Evolutionary conservation across 768 basidiomycete species (phyloP).

Genomic region (Tubosaeta sp.): DNA sequence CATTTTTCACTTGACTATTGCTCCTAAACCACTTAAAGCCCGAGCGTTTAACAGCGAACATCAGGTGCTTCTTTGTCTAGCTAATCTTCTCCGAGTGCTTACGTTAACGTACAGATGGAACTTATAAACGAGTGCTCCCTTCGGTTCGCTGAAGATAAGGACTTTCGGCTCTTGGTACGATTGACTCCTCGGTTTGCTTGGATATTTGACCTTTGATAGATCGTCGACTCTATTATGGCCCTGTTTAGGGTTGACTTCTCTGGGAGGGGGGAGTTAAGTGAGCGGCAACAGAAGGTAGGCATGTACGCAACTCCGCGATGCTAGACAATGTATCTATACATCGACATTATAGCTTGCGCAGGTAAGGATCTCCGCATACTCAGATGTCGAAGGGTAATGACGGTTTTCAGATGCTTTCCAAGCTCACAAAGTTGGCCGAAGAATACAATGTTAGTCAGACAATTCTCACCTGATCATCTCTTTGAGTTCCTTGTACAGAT

Average conservation of each 20-base stretch:
- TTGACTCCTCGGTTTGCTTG: background rate
- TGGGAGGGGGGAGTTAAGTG: constrained; percentile 90
- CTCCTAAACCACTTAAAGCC: constrained; percentile 42
- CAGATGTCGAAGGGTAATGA: background rate
- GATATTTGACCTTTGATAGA: constrained; percentile 41
- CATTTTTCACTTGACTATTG: background rate
- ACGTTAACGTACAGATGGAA: constrained; percentile 60
- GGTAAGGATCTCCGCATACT: constrained; percentile 35
- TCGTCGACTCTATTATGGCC: constrained; percentile 97
- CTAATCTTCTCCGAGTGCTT: constrained; percentile 1
- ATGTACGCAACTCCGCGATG: background rate
- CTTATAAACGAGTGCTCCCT: constrained; percentile 85
- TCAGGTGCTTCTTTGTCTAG: constrained; percentile 47
- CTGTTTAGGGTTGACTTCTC: constrained; percentile 92
- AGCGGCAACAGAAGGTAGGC: constrained; percentile 83
- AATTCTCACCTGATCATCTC: constrained; percentile 1
- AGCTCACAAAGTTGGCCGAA: constrained; percentile 86
- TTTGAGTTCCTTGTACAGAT: constrained; percentile 43
- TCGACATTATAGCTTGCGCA: constrained; percentile 66
- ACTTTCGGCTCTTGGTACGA: constrained; percentile 64
- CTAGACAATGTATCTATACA: constrained; percentile 8
- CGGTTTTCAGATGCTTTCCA: constrained; percentile 72
- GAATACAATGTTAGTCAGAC: constrained; percentile 67
- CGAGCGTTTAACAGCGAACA: constrained; percentile 92
- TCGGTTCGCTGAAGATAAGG: constrained; percentile 87